Evolutionary conservation across 2,329 filamentous ascomycete genomes (phyloP).

Genomic region (Neofusicoccum laricinum): DNA sequence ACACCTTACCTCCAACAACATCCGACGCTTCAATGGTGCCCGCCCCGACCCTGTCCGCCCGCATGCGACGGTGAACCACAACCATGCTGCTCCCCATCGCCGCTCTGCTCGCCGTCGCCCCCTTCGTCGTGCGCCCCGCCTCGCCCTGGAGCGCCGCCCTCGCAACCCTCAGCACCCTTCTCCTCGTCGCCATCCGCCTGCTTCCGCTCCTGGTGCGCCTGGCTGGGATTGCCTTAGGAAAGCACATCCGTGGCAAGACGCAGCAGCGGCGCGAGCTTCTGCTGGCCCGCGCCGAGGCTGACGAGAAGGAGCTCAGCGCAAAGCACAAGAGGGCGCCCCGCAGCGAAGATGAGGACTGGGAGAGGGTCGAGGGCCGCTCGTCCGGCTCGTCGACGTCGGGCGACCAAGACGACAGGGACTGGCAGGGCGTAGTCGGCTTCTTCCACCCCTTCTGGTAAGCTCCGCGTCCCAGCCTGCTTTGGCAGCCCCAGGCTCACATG

Average conservation of each 20-base stretch:
- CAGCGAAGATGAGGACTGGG: slow-evolving; percentile 68
- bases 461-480: background rate
- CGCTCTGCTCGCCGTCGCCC: slow-evolving; percentile 21
- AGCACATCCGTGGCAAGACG: slow-evolving; percentile 31
- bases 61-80: slow-evolving; percentile 11
- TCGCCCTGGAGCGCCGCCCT: background rate
- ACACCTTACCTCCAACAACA: slow-evolving; percentile 11
- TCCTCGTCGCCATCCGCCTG: slow-evolving; percentile 24
- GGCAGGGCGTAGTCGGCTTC: slow-evolving; percentile 87
- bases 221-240: slow-evolving; percentile 28
- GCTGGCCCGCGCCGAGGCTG: slow-evolving; percentile 30
- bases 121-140: slow-evolving; percentile 25
- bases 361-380: slow-evolving; percentile 60
- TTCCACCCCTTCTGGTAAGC: slow-evolving; percentile 93
- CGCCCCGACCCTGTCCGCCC: background rate
- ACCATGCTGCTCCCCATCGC: slow-evolving; percentile 20
- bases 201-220: slow-evolving; percentile 28
- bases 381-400: slow-evolving; percentile 45
- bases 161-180: slow-evolving; percentile 13
- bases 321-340: slow-evolving; percentile 23
- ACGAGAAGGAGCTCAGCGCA: slow-evolving; percentile 25
- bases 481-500: slow-evolving; percentile 22
- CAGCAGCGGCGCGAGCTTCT: slow-evolving; percentile 32
- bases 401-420: slow-evolving; percentile 55
- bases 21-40: slow-evolving; percentile 3